Conservation (phyloP, 2,329 filamentous ascomycete species). For the Seiridium unicorne region DNA sequence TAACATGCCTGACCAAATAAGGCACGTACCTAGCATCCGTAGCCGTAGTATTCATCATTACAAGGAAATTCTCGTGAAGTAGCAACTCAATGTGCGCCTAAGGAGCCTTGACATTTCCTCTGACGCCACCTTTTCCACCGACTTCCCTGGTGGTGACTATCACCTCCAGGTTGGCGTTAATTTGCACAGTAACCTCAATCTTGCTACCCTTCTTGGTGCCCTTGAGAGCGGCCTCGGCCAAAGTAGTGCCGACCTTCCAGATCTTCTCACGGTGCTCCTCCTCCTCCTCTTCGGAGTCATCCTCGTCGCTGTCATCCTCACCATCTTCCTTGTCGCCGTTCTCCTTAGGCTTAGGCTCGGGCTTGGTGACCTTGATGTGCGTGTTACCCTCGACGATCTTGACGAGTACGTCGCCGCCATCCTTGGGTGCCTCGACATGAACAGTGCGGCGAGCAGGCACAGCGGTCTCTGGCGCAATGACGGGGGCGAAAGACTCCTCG, state of each 20-base stretch:
- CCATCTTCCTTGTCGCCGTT: constrained; percentile 54
- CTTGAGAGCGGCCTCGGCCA: constrained; percentile 84
- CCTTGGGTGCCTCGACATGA: constrained; percentile 72
- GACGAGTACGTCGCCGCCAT: constrained; percentile 84
- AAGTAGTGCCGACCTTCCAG: constrained; percentile 80
- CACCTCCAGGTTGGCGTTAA: constrained; percentile 75
- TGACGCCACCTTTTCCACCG: constrained; percentile 80
- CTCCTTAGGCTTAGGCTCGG: constrained; percentile 73
- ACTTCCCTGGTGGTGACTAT: constrained; percentile 83
- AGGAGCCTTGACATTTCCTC: constrained; percentile 51
- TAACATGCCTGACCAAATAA: not conserved
- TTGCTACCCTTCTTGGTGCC: constrained; percentile 85
- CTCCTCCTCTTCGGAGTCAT: constrained; percentile 75
- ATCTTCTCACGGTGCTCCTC: constrained; percentile 88
- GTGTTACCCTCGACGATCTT: constrained; percentile 85
- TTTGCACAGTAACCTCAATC: constrained; percentile 91
- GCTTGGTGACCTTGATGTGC: constrained; percentile 91
- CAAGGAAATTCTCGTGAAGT: not conserved
- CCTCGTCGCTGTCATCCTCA: constrained; percentile 60
- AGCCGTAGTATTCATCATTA: not conserved
- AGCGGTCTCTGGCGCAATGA: constrained; percentile 84
- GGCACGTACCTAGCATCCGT: not conserved
- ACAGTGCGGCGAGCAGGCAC: constrained; percentile 84
- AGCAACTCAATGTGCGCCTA: constrained; percentile 7
- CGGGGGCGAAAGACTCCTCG: constrained; percentile 72